Evolutionary conservation across 768 basidiomycete species (phyloP).

Genomic region (Rhodotorula kratochvilovae): DNA sequence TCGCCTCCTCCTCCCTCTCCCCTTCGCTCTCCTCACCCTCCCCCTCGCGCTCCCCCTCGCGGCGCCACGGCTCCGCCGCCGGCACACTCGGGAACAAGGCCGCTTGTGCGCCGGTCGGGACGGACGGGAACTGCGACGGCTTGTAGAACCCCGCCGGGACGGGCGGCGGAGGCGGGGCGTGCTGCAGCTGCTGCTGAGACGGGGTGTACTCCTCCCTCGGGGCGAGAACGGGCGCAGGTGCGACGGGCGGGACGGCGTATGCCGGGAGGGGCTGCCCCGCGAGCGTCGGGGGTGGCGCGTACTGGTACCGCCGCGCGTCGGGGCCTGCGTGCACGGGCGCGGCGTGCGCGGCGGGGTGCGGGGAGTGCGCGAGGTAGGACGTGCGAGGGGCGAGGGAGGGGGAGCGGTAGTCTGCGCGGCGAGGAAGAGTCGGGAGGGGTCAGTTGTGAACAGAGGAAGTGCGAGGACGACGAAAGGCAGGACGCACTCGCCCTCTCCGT

Average conservation of each 20-base stretch:
- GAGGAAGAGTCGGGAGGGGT: not conserved
- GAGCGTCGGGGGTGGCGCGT: not conserved
- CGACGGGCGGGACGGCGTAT: not conserved
- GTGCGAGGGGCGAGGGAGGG: not conserved
- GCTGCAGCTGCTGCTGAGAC: slow-evolving; percentile 4
- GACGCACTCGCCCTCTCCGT: slow-evolving; percentile 62
- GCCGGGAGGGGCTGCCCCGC: not conserved
- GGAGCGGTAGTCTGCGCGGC: not conserved
- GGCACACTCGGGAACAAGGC: slow-evolving; percentile 28
- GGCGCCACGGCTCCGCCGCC: not conserved
- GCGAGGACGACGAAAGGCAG: not conserved
- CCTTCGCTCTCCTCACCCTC: not conserved
- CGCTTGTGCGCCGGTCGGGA: slow-evolving; percentile 23
- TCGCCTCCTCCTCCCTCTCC: slow-evolving; percentile 11
- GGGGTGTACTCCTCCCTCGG: too few species aligned
- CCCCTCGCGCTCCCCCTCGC: not conserved
- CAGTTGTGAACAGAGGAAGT: not conserved
- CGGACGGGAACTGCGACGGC: slow-evolving; percentile 35
- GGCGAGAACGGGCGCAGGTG: not conserved
- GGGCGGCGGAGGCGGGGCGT: slow-evolving; percentile 19
- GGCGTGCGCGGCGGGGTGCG: not conserved
- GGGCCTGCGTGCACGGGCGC: not conserved
- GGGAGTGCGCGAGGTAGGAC: not conserved
- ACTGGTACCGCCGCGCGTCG: not conserved
- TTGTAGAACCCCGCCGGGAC: slow-evolving; percentile 28